Conservation (phyloP, 768 basidiomycete species). For the Phaeolepiota aurea region DNA sequence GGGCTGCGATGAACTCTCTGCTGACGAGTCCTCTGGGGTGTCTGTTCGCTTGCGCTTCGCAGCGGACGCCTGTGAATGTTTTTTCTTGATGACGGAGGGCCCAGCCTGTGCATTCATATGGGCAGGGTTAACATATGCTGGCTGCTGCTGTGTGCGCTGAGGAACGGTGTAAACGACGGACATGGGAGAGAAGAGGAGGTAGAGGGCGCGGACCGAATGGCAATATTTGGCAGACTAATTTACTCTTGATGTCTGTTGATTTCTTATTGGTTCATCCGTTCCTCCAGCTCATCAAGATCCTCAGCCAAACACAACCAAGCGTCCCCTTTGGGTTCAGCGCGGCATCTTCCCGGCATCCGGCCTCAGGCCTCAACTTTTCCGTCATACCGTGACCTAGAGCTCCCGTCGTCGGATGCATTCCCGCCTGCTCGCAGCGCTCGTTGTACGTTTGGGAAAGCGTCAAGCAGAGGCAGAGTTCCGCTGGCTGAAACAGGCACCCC, state of each 20-base stretch:
- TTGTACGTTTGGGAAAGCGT: slow-evolving; percentile 19
- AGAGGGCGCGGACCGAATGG: slow-evolving; percentile 12
- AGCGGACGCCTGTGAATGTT: slow-evolving; percentile 12
- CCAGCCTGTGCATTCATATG: slow-evolving; percentile 39
- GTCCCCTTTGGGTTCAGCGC: background rate
- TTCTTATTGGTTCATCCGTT: slow-evolving; percentile 14
- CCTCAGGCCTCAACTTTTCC: background rate
- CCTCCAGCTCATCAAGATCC: background rate
- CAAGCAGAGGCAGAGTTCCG: slow-evolving; percentile 31
- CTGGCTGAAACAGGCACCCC: slow-evolving; percentile 31
- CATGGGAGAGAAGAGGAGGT: slow-evolving; percentile 18
- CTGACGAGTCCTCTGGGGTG: slow-evolving; percentile 47
- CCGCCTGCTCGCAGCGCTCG: slow-evolving; percentile 17
- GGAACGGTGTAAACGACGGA: slow-evolving; percentile 28
- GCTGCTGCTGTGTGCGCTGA: slow-evolving; percentile 20
- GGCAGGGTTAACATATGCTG: slow-evolving; percentile 31
- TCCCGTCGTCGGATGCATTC: slow-evolving; percentile 12
- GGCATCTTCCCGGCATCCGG: background rate
- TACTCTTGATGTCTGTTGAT: background rate
- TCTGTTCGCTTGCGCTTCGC: slow-evolving; percentile 57
- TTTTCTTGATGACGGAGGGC: slow-evolving; percentile 36
- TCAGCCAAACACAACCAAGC: slow-evolving; percentile 9
- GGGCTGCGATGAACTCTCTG: slow-evolving; percentile 31
- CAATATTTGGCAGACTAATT: slow-evolving; percentile 6
- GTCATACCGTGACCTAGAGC: background rate